Percentiles rank a stretch among this genome's conserved stretches.
Conservation (phyloP, 2,329 filamentous ascomycete genomes). For the Aspergillus persii region DNA sequence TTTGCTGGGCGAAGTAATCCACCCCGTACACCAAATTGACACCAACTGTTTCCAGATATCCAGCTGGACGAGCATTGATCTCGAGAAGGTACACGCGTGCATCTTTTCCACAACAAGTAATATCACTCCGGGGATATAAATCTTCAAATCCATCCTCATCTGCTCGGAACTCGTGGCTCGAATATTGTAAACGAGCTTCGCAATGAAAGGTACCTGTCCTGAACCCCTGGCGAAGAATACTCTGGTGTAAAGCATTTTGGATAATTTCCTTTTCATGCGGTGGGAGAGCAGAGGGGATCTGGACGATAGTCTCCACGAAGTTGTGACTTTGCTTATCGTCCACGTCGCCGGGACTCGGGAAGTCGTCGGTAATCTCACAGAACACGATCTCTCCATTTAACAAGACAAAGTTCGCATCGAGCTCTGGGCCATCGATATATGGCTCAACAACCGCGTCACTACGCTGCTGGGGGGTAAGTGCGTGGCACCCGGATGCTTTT, state of each 20-base stretch:
- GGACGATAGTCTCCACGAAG: neutral
- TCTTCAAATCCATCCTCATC: neutral
- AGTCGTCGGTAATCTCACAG: constrained; percentile 2
- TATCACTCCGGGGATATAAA: neutral
- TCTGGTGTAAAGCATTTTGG: neutral
- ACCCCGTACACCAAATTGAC: neutral
- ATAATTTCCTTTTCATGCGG: neutral
- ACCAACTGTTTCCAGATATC: neutral
- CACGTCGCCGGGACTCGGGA: neutral
- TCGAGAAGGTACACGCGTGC: neutral
- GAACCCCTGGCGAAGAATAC: neutral
- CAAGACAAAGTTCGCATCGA: constrained; percentile 4
- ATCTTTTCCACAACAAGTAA: neutral
- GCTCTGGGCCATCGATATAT: constrained; percentile 1
- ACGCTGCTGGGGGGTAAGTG: neutral
- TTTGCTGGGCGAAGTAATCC: constrained; percentile 1
- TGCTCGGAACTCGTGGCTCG: neutral
- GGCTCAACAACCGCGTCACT: constrained; percentile 1
- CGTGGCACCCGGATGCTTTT: too few species aligned
- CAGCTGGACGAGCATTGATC: constrained; percentile 2
- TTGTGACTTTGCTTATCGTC: neutral
- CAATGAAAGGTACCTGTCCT: constrained; percentile 1
- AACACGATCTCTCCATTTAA: neutral
- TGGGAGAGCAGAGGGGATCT: neutral
- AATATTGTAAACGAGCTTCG: neutral